A percentile compares a stretch with the other conserved stretches of the same genome.
phyloP scores from a whole-genome alignment of 2,329 filamentous ascomycete species.

The Ascochyta rabiei region DNA sequence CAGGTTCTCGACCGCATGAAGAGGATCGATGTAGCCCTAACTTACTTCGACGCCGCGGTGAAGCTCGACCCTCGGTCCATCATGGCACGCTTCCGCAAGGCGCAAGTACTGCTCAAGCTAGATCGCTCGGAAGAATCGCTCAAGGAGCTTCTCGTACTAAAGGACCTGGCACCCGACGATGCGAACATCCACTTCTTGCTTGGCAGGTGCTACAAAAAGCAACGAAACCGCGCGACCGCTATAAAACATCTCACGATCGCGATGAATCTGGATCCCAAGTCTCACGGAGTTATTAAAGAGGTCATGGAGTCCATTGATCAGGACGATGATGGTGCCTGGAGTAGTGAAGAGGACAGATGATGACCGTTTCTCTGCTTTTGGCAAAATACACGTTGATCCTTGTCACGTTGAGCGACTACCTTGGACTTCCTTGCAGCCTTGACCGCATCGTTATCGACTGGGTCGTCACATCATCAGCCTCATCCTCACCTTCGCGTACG shows the following conservation, averaged over 20 bases:
- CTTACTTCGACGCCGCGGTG: constrained; percentile 82
- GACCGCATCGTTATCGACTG: not conserved
- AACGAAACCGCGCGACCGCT: constrained; percentile 70
- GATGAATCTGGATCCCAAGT: constrained; percentile 94
- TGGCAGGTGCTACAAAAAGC: constrained; percentile 72
- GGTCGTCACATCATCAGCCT: not conserved
- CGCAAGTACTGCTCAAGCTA: constrained; percentile 81
- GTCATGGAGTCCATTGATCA: constrained; percentile 92
- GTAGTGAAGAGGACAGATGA: constrained; percentile 43
- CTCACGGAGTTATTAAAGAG: constrained; percentile 92
- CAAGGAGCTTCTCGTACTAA: constrained; percentile 82
- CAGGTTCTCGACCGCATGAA: constrained; percentile 80
- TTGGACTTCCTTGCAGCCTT: not conserved
- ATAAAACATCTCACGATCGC: constrained; percentile 94
- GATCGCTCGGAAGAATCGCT: constrained; percentile 72
- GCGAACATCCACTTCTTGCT: constrained; percentile 95
- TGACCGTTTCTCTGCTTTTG: not conserved
- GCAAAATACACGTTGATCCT: too few species aligned
- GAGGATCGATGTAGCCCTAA: constrained; percentile 76
- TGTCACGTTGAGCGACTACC: not conserved
- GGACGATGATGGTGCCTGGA: constrained; percentile 59
- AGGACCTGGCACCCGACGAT: constrained; percentile 90
- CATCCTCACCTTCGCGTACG: not conserved
- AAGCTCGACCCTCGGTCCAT: constrained; percentile 81
- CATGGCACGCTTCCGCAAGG: constrained; percentile 90